Conservation (phyloP, 2,329 filamentous ascomycete species). For the Arthrocladium fulminans region DNA sequence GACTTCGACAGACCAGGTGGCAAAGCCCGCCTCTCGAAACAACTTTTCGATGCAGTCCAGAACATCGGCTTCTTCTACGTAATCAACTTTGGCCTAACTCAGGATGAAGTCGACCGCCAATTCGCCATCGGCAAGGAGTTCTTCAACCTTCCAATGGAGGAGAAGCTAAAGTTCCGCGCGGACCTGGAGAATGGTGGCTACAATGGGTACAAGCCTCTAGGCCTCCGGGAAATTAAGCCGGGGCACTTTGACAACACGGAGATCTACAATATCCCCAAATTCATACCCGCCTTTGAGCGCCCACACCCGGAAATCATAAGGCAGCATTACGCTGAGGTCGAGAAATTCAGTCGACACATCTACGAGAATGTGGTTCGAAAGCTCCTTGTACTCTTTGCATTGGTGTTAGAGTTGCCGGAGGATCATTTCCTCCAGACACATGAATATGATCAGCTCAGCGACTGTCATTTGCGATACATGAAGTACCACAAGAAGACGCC, state of each 20-base stretch:
- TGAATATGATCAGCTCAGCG: constrained; percentile 47
- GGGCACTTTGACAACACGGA: constrained; percentile 45
- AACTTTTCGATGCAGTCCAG: constrained; percentile 46
- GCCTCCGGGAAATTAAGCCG: constrained; percentile 27
- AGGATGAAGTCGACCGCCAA: constrained; percentile 50
- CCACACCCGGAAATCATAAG: constrained; percentile 41
- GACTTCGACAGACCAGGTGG: constrained; percentile 46
- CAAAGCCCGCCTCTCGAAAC: constrained; percentile 44
- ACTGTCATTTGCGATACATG: constrained; percentile 55
- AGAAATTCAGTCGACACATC: constrained; percentile 42
- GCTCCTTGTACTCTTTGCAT: constrained; percentile 50
- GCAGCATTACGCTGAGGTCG: constrained; percentile 46
- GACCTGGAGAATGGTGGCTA: constrained; percentile 46
- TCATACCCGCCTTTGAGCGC: constrained; percentile 37
- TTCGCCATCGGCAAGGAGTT: constrained; percentile 51
- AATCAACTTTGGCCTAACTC: constrained; percentile 49
- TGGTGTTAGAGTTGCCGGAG: constrained; percentile 50
- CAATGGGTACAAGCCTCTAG: constrained; percentile 46
- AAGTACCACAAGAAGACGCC: constrained; percentile 42
- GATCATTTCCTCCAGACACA: constrained; percentile 49
- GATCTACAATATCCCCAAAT: constrained; percentile 55
- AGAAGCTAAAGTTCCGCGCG: constrained; percentile 50
- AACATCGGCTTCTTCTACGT: constrained; percentile 51
- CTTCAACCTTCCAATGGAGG: constrained; percentile 47
- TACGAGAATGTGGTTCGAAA: constrained; percentile 49